These are phyloP conservation scores for Ascochyta rabiei DNA, from an alignment of 2,329 filamentous ascomycete species.

Conservation along the genomic window DNA sequence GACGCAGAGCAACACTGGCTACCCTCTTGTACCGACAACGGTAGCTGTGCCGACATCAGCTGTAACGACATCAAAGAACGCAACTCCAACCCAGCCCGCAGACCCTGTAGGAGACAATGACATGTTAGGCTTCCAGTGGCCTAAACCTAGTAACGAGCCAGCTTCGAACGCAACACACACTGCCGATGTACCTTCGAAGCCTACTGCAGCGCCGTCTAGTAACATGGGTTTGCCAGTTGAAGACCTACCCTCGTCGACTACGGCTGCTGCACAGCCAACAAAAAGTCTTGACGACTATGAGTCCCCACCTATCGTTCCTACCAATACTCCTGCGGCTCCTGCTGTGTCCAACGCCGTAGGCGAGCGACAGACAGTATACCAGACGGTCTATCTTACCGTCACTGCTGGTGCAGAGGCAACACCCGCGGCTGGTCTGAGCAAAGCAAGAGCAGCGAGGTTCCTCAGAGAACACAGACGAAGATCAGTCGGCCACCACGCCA, in stretches of 20 bases:
- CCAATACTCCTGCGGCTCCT: conserved; percentile 11
- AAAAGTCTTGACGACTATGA: conserved; percentile 1
- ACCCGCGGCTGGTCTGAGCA: conserved; percentile 12
- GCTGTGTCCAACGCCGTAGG: conserved; percentile 8
- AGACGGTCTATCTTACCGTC: conserved; percentile 25
- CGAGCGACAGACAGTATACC: conserved; percentile 19
- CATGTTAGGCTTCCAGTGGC: conserved; percentile 35
- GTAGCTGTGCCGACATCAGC: conserved; percentile 12
- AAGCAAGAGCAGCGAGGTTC: conserved; percentile 22
- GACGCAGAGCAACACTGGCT: conserved; percentile 2
- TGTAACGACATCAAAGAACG: background rate
- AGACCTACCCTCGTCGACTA: background rate
- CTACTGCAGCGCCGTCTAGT: conserved; percentile 10
- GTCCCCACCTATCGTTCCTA: background rate
- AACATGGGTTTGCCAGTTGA: conserved; percentile 3
- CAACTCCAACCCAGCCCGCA: conserved; percentile 9
- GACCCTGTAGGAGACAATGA: conserved; percentile 12
- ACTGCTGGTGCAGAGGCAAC: conserved; percentile 17
- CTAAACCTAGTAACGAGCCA: conserved; percentile 4
- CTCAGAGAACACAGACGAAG: conserved; percentile 25
- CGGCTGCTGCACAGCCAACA: background rate
- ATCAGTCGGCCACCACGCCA: conserved; percentile 21
- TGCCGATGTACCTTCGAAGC: background rate
- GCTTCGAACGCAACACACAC: conserved; percentile 10
- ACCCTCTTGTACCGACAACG: conserved; percentile 1